Evolutionary conservation across 2,329 filamentous ascomycete species (phyloP).

Genomic region (Neonectria hederae): DNA sequence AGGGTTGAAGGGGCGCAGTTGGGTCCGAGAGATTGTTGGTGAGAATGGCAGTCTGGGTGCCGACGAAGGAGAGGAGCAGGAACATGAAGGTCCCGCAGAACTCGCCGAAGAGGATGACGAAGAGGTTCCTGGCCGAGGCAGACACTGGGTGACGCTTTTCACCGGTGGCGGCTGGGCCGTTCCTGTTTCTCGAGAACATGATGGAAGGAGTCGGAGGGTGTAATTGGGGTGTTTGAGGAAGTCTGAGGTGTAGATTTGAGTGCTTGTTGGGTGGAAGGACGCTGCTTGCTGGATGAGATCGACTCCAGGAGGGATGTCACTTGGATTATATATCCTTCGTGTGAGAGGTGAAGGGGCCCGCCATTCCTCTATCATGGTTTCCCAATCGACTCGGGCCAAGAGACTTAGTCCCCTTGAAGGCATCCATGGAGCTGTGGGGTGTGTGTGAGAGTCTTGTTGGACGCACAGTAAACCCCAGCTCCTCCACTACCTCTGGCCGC

Average conservation of each 20-base stretch:
- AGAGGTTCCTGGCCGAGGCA: constrained; percentile 43
- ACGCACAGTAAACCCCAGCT: constrained; percentile 3
- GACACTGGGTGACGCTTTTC: constrained; percentile 16
- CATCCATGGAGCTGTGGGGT: constrained; percentile 4
- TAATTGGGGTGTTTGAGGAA: background rate
- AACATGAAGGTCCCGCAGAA: constrained; percentile 65
- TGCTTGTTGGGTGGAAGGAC: background rate
- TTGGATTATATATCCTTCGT: constrained; percentile 7
- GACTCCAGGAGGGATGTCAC: background rate
- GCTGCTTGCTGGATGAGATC: constrained; percentile 2
- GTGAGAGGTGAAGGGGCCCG: constrained; percentile 5
- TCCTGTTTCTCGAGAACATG: constrained; percentile 26
- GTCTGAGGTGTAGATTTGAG: background rate
- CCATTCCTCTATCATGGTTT: constrained; percentile 1
- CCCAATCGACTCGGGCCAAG: background rate
- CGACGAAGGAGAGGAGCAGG: constrained; percentile 55
- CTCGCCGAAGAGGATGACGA: constrained; percentile 58
- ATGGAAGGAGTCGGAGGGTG: background rate
- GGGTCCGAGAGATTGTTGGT: constrained; percentile 43
- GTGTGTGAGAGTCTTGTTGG: constrained; percentile 12
- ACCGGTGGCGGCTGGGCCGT: constrained; percentile 10
- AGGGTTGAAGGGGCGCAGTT: constrained; percentile 43
- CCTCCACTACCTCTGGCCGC: constrained; percentile 2
- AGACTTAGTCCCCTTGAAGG: constrained; percentile 12
- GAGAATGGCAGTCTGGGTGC: constrained; percentile 50